Percentiles rank a stretch among this genome's conserved stretches.
Conservation (phyloP, 192 early-diverging fungal species). For the Paraglomus occultum region DNA sequence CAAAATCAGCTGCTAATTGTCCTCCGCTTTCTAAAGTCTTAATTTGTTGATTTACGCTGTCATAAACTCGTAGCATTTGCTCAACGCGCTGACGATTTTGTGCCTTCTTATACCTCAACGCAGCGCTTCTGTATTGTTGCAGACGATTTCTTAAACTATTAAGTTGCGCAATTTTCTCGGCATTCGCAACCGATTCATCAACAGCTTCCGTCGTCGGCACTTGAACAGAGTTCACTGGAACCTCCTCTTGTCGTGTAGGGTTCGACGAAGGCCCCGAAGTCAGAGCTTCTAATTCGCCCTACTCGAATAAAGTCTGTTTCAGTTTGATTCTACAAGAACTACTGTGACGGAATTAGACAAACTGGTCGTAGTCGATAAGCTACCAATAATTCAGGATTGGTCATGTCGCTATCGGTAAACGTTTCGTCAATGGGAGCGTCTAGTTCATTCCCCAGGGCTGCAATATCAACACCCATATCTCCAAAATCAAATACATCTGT, state of each 20-base stretch:
- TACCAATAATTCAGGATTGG: slow-evolving; percentile 58
- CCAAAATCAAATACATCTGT: no score
- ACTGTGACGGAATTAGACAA: background rate
- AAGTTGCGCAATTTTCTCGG: slow-evolving; percentile 48
- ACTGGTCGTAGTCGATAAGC: background rate
- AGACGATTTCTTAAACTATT: slow-evolving; percentile 35
- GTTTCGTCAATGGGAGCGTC: slow-evolving; percentile 34
- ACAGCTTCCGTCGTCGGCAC: slow-evolving; percentile 32
- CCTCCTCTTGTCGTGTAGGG: slow-evolving; percentile 27
- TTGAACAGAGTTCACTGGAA: slow-evolving; percentile 4
- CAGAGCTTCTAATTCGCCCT: slow-evolving; percentile 51
- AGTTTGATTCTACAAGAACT: background rate
- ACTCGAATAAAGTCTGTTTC: background rate
- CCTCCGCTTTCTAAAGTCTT: slow-evolving; percentile 15
- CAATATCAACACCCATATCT: no score
- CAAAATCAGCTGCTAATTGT: slow-evolving; percentile 2
- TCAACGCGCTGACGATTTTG: slow-evolving; percentile 46
- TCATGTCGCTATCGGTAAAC: slow-evolving; percentile 44
- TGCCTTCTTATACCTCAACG: slow-evolving; percentile 51
- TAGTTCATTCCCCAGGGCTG: background rate
- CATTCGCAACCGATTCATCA: slow-evolving; percentile 27
- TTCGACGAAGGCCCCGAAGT: slow-evolving; percentile 30
- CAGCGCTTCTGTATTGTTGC: slow-evolving; percentile 61
- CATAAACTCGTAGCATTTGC: slow-evolving; percentile 48
- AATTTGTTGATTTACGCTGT: slow-evolving; percentile 45